Evolutionary conservation across 2,329 filamentous ascomycete genomes (phyloP), one percentile per base, ranked within the genome.

Genomic region (Alternaria conjuncta): DNA sequence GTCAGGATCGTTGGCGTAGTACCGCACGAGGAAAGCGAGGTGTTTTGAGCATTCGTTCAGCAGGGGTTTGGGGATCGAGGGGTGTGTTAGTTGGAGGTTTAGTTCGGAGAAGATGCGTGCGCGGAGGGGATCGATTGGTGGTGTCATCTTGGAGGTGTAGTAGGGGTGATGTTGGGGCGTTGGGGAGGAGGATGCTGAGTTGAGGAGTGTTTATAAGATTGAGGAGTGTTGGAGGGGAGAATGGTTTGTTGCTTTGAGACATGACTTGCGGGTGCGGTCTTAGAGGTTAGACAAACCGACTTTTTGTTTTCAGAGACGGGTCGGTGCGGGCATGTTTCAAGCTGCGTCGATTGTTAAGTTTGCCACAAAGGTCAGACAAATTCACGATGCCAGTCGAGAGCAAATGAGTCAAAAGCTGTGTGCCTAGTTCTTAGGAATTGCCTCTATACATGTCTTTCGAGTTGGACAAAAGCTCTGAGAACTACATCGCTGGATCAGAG

Each of bases 401-500:
- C 4, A 36, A 36, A 9, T 36, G 15, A 36, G 8, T n/a, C 0
- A 8, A 36, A 36, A 1, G 32, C 15, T 36, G 2, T 9, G 3
- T n/a, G 15, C n/a, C 32, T n/a, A 1, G 0, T n/a, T 36, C 0
- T 15, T 36, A 36, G 15, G 32, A n/a, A 36, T n/a, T 2, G 13
- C 26, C 5, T 51, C 1, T 32, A 23, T 23, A 4, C 21, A 23
- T 23, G 5, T 5, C 5, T 6, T 5, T 23, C 21, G 21, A 6
- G 21, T 4, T 23, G 6, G 4, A 6, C 21, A 21, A 21, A 21
- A 21, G 21, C 21, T 21, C 5, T 21, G 21, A 21, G 21, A 21
- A 21, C 21, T 3, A 21, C 21, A 21, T 21, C 21, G 21, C 21
- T 21, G 21, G 21, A 49, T 70, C 60, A 79, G 5, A 79, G 47